phyloP scores from a whole-genome alignment of 140 eudicot genomes.

The Anethum foeniculum region DNA sequence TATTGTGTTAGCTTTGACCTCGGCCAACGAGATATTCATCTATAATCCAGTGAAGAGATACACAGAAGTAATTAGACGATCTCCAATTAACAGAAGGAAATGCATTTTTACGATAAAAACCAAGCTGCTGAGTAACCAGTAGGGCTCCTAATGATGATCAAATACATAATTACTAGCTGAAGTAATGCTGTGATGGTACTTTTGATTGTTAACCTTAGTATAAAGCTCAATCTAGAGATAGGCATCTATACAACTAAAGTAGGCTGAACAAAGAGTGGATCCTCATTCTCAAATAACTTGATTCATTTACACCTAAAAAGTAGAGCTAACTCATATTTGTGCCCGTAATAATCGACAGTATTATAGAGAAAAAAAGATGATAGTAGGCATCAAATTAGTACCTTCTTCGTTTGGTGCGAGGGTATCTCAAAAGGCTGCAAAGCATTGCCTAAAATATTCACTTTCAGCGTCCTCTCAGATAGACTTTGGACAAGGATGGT shows the following conservation, averaged over 20 bases:
- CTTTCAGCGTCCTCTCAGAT: constrained; percentile 23
- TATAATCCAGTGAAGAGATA: constrained; percentile 14
- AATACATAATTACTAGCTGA: neutral
- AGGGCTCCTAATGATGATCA: neutral
- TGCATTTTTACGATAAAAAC: neutral
- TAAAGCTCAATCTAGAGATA: neutral
- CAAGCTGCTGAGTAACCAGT: neutral
- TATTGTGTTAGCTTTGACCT: constrained; percentile 37
- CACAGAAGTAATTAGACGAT: neutral
- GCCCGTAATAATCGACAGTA: neutral
- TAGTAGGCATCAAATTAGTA: constrained; percentile 7
- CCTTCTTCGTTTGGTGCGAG: constrained; percentile 18
- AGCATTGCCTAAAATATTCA: constrained; percentile 7
- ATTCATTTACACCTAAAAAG: neutral
- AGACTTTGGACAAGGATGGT: constrained; percentile 25
- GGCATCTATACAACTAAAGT: neutral
- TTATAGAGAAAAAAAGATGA: neutral
- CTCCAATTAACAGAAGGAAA: neutral
- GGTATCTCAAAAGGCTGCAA: constrained; percentile 21
- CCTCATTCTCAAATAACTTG: neutral
- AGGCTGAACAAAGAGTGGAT: neutral
- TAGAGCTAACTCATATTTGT: neutral
- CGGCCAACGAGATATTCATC: constrained; percentile 36
- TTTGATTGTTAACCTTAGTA: neutral
- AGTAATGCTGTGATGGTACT: neutral